Evolutionary conservation across 495 filamentous ascomycete genomes (phyloP), one percentile per base, ranked within the genome.

Genomic region (Penicillium pulvis): DNA sequence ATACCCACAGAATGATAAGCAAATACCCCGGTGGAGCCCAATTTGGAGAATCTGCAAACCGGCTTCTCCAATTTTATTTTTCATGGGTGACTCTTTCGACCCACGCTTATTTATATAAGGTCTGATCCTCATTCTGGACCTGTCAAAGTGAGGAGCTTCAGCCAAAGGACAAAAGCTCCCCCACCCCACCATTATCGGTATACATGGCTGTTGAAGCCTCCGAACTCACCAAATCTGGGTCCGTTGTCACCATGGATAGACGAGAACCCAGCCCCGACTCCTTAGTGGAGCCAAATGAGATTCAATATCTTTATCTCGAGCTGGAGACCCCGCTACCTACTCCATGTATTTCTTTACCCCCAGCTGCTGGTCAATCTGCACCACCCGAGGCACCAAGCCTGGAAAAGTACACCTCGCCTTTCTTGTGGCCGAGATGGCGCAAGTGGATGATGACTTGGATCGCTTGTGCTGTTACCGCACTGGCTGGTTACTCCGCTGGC

Each of bases 401-500:
- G n/a, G 78, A 77, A 17, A 73, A 80, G 55, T 93, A 86, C 52
- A 79, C 74, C 1, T 86, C 88, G 26, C 93, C 92, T 0, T 88
- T 91, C 64, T 78, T 81, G 16, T 97, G 92, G 92, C 83, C 88
- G 0, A 59, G 69, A 62, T 75, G 73, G 28, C 83, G 85, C 45
- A 97, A 97, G 65, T 80, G 76, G 11, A 69, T 90, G 68, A 87
- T 89, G 66, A 85, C 91, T n/a, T 81, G 76, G 68, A 79, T 96
- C 35, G 88, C 89, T 2, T 93, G 89, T 68, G 67, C 81, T 20
- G 89, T 89, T 2, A 96, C 92, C 0, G 82, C 83, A 8, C 71
- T 93, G 58, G 90, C 91, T 0, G 92, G 90, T 30, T 95, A 92
- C 68, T 85, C 88, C 0, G 89, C 92, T 0, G 92, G 93, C 14